Evolutionary conservation across 768 basidiomycete species (phyloP).

Genomic region (Lentinula sp.): DNA sequence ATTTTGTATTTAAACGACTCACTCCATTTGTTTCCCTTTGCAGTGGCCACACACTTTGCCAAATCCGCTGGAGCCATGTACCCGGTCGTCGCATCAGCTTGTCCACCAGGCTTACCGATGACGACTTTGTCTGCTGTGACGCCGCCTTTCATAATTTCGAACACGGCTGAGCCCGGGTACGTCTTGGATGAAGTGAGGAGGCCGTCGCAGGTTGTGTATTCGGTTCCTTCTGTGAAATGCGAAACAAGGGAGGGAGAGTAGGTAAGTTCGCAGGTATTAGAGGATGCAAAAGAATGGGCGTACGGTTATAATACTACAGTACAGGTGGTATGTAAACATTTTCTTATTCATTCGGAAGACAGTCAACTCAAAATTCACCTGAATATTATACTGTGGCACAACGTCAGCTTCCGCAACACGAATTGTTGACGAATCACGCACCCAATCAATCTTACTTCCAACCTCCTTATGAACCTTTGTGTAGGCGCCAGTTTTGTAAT

Average conservation of each 20-base stretch:
- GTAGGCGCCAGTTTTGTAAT: slow-evolving; percentile 17
- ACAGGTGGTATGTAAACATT: no score
- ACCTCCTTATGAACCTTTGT: slow-evolving; percentile 29
- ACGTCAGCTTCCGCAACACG: slow-evolving; percentile 5
- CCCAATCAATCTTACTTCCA: slow-evolving; percentile 33
- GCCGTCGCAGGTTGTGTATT: slow-evolving; percentile 37
- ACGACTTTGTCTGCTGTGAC: slow-evolving; percentile 41
- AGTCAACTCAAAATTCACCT: background rate
- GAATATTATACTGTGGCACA: background rate
- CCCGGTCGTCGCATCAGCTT: slow-evolving; percentile 30
- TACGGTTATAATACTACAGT: slow-evolving; percentile 6
- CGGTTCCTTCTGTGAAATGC: slow-evolving; percentile 28
- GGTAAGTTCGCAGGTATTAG: background rate
- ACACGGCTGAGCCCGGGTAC: slow-evolving; percentile 37
- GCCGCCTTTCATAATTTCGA: slow-evolving; percentile 32
- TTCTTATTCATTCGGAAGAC: background rate
- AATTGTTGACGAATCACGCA: slow-evolving; percentile 18
- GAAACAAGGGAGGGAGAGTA: background rate
- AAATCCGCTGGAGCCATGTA: slow-evolving; percentile 38
- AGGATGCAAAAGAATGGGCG: background rate
- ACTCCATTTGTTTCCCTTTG: slow-evolving; percentile 41
- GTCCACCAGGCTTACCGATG: slow-evolving; percentile 46
- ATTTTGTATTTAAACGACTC: background rate
- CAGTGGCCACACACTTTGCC: slow-evolving; percentile 37
- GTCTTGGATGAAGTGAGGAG: slow-evolving; percentile 26